These are phyloP conservation scores for Hymenoscyphus occultus DNA, from an alignment of 2,329 filamentous ascomycete species.

Conservation along the genomic window DNA sequence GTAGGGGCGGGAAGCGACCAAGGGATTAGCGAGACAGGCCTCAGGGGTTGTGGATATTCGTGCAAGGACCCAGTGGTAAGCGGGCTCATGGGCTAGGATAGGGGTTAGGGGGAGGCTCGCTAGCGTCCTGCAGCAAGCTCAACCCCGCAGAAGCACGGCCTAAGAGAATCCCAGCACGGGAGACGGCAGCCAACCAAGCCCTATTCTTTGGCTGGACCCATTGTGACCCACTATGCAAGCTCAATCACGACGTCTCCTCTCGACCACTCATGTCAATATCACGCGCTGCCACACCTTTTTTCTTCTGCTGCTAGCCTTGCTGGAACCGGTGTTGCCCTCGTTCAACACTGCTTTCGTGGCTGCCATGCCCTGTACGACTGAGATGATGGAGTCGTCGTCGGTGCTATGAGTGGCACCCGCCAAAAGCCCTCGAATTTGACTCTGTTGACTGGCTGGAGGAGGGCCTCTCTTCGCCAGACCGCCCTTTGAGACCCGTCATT, in stretches of 20 bases:
- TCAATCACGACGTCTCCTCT: slow-evolving; percentile 16
- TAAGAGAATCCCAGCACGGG: background rate
- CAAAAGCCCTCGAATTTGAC: slow-evolving; percentile 6
- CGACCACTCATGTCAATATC: slow-evolving; percentile 22
- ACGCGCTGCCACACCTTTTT: slow-evolving; percentile 20
- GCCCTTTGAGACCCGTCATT: slow-evolving; percentile 31
- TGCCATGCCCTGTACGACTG: slow-evolving; percentile 23
- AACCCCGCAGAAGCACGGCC: background rate
- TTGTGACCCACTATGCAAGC: slow-evolving; percentile 5
- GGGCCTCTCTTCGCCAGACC: slow-evolving; percentile 36
- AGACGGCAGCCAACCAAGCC: slow-evolving; percentile 9
- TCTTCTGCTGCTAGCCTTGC: slow-evolving; percentile 1
- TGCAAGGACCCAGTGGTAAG: background rate
- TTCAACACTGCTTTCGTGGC: slow-evolving; percentile 11
- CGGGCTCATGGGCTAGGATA: background rate
- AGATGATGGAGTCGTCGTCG: background rate
- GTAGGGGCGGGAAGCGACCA: background rate
- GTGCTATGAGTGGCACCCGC: background rate
- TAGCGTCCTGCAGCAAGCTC: slow-evolving; percentile 8
- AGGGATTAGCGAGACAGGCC: background rate
- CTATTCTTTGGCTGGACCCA: background rate
- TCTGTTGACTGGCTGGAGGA: slow-evolving; percentile 18
- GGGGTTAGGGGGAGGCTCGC: background rate
- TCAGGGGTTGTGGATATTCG: background rate
- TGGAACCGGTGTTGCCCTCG: slow-evolving; percentile 5